phyloP scores from a whole-genome alignment of 2,329 filamentous ascomycete species.

The Fusarium compactum region DNA sequence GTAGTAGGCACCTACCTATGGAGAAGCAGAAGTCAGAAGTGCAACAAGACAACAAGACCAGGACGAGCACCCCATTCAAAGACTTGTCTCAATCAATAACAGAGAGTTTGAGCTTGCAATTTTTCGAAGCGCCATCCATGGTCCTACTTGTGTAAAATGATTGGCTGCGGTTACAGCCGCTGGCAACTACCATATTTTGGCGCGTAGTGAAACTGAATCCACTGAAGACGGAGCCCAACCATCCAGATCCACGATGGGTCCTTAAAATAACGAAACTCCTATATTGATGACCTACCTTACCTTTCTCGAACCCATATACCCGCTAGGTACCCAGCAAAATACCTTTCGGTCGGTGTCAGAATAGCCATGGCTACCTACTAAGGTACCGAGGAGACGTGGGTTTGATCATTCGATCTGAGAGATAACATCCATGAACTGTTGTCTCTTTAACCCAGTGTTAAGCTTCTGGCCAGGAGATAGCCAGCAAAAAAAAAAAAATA shows the following conservation, averaged over 20 bases:
- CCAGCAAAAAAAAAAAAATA: constrained; percentile 7
- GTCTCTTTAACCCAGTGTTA: no score
- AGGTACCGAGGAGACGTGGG: no score
- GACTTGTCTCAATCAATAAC: background rate
- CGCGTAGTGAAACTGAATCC: constrained; percentile 34
- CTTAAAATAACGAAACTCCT: background rate
- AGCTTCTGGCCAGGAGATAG: no score
- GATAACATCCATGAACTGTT: no score
- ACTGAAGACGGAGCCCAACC: constrained; percentile 9
- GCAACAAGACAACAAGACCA: background rate
- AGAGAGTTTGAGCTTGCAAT: constrained; percentile 2
- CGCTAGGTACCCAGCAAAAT: no score
- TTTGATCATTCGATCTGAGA: no score
- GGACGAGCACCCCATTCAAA: background rate
- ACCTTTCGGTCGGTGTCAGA: no score
- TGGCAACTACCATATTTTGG: constrained; percentile 12
- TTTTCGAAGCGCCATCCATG: constrained; percentile 32
- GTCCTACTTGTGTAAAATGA: constrained; percentile 26
- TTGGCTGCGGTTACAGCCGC: constrained; percentile 28
- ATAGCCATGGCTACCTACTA: no score
- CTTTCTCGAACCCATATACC: no score
- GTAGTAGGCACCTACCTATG: background rate
- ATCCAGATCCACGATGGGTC: background rate
- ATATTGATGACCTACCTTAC: no score
- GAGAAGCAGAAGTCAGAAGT: background rate